A percentile compares a stretch with the other conserved stretches of the same genome.
These are phyloP conservation scores for Penicillium chermesinum DNA, from an alignment of 495 filamentous ascomycete species.

Conservation along the genomic window DNA sequence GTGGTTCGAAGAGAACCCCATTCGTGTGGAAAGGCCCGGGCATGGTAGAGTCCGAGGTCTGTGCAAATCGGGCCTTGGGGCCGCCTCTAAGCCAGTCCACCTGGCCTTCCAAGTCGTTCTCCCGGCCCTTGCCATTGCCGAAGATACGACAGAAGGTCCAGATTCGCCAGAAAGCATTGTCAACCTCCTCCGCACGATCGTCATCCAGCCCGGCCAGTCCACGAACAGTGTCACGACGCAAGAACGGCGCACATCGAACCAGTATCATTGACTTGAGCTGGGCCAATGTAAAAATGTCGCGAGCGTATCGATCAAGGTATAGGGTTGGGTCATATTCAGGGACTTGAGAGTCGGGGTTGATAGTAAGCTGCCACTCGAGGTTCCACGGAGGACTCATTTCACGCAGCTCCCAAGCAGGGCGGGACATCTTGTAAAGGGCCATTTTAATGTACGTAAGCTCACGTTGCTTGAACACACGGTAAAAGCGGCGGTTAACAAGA, in stretches of 20 bases:
- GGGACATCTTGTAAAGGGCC: conserved; percentile 52
- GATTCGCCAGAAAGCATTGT: conserved; percentile 63
- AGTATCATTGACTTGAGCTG: conserved; percentile 57
- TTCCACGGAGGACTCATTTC: conserved; percentile 56
- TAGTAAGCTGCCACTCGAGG: conserved; percentile 35
- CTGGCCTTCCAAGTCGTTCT: conserved; percentile 59
- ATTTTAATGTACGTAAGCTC: conserved; percentile 53
- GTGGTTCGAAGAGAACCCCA: conserved; percentile 52
- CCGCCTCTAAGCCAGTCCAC: conserved; percentile 63
- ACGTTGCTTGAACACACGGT: conserved; percentile 55
- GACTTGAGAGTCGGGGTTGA: conserved; percentile 44
- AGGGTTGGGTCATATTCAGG: conserved; percentile 53
- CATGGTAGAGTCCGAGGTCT: conserved; percentile 28
- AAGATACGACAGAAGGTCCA: conserved; percentile 70
- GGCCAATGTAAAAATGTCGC: conserved; percentile 55
- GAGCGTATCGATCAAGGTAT: conserved; percentile 52
- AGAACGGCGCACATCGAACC: conserved; percentile 52
- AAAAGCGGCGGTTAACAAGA: conserved; percentile 53
- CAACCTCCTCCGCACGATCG: conserved; percentile 48
- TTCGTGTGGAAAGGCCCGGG: conserved; percentile 48
- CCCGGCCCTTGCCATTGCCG: conserved; percentile 52
- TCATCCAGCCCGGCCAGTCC: conserved; percentile 51
- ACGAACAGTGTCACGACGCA: conserved; percentile 53
- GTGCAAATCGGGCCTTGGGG: conserved; percentile 35
- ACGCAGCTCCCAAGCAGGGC: conserved; percentile 62